phyloP scores from a whole-genome alignment of 139 green algal species.

The Axilococcus clingmanii region DNA sequence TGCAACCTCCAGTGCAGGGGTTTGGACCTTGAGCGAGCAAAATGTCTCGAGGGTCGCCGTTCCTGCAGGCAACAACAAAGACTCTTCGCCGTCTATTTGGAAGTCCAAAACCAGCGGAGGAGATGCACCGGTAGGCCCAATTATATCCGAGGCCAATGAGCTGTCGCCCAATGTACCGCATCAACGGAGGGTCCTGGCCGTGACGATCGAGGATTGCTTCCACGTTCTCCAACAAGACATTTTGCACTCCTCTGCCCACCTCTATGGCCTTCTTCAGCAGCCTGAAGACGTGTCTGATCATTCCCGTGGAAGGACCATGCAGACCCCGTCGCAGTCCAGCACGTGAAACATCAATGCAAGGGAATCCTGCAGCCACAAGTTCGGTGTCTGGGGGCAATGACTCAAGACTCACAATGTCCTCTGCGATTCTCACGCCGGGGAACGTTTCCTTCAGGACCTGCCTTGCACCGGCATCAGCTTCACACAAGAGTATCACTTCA shows the following conservation, averaged over 20 bases:
- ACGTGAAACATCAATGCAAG: conserved; percentile 75
- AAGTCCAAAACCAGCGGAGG: conserved; percentile 61
- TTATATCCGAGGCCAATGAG: conserved; percentile 72
- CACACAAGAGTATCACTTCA: conserved; percentile 73
- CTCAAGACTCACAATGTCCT: conserved; percentile 18
- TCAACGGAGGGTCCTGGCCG: conserved; percentile 21
- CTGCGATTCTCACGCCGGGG: conserved; percentile 8
- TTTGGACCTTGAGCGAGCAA: conserved; percentile 57
- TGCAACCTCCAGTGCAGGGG: conserved; percentile 49
- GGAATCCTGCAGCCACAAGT: conserved; percentile 75
- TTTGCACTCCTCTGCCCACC: conserved; percentile 48
- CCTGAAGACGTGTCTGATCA: conserved; percentile 77
- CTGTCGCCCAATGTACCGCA: conserved; percentile 34
- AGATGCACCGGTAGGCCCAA: conserved; percentile 55
- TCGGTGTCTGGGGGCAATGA: conserved; percentile 57
- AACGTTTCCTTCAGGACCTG: conserved; percentile 32
- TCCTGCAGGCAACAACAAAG: conserved; percentile 72
- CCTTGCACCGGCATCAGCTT: conserved; percentile 62
- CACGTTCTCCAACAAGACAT: conserved; percentile 90
- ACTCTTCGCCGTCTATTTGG: conserved; percentile 68
- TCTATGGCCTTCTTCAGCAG: conserved; percentile 45
- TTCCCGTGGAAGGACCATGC: conserved; percentile 45
- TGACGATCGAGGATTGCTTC: conserved; percentile 62
- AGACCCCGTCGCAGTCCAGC: conserved; percentile 55
- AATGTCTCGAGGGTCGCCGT: conserved; percentile 79